Conservation (phyloP, 2,329 filamentous ascomycete species). For the Penicillium sp. region DNA sequence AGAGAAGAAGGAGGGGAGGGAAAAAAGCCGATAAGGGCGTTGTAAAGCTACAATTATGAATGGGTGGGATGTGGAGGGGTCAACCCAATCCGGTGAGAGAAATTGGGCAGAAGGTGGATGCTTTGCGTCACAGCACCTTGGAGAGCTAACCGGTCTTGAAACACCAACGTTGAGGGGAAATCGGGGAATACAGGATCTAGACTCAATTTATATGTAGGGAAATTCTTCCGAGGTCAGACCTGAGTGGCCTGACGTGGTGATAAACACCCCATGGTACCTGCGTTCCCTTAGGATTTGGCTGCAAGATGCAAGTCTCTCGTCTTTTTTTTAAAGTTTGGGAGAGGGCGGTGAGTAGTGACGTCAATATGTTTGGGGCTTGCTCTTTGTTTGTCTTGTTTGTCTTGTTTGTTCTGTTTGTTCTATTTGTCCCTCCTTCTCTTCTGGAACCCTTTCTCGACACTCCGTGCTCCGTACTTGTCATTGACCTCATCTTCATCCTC, state of each 20-base stretch:
- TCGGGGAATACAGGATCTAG: not conserved
- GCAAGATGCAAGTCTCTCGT: slow-evolving; percentile 7
- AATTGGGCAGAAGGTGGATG: slow-evolving; percentile 32
- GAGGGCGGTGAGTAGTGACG: slow-evolving; percentile 2
- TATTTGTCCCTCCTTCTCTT: not conserved
- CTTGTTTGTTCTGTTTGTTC: not conserved
- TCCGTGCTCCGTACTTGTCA: no score
- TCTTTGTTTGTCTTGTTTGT: not conserved
- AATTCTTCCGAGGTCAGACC: not conserved
- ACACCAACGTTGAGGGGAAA: not conserved
- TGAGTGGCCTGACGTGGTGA: not conserved
- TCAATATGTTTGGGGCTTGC: not conserved
- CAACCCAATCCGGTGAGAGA: slow-evolving; percentile 41
- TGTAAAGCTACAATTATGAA: slow-evolving; percentile 19
- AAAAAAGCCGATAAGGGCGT: slow-evolving; percentile 6
- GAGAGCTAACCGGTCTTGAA: slow-evolving; percentile 11
- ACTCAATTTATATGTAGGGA: not conserved
- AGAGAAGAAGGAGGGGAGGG: slow-evolving; percentile 3
- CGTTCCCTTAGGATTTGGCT: slow-evolving; percentile 1
- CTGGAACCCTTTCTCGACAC: no score
- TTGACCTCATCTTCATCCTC: not conserved
- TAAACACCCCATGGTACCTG: slow-evolving; percentile 3
- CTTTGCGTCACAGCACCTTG: slow-evolving; percentile 20
- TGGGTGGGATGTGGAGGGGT: slow-evolving; percentile 25
- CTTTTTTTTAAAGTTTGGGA: slow-evolving; percentile 10